Percentiles rank a stretch among this genome's conserved stretches.
phyloP scores from a whole-genome alignment of 441 rosid genomes.

The Melianthus villosus region DNA sequence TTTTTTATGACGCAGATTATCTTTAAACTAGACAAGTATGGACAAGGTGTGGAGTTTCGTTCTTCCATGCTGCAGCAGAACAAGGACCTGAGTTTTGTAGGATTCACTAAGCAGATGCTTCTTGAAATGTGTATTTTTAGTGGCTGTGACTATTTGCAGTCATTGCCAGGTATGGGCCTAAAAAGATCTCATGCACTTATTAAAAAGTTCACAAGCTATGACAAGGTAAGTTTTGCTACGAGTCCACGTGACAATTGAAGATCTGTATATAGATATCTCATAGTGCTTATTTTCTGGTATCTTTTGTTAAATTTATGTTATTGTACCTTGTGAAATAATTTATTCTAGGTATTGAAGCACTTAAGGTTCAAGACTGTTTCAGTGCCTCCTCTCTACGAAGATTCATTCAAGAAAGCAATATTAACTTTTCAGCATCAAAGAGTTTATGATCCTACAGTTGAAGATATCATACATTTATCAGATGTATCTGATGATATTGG shows the following conservation, averaged over 20 bases:
- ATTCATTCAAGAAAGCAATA: conserved; percentile 67
- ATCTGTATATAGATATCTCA: background rate
- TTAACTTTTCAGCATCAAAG: conserved; percentile 85
- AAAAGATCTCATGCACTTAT: conserved; percentile 84
- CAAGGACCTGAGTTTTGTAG: conserved; percentile 52
- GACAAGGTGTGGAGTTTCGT: conserved; percentile 76
- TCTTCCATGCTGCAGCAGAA: conserved; percentile 49
- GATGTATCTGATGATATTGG: conserved; percentile 26
- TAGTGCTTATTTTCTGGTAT: too few relatives aligned
- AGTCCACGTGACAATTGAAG: background rate
- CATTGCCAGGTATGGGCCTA: conserved; percentile 87
- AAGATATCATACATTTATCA: conserved; percentile 46
- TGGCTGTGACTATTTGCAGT: conserved; percentile 91
- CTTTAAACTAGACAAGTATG: conserved; percentile 93
- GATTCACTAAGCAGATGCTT: conserved; percentile 66
- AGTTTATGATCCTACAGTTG: conserved; percentile 53
- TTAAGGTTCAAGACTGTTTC: conserved; percentile 56
- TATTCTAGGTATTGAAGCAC: conserved; percentile 66
- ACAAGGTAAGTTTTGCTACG: conserved; percentile 30
- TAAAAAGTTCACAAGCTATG: conserved; percentile 60
- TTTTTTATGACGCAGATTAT: too few relatives aligned
- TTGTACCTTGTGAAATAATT: too few relatives aligned
- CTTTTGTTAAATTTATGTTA: too few relatives aligned
- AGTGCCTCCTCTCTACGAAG: conserved; percentile 78
- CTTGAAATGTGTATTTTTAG: conserved; percentile 97